Percentiles rank a stretch among this genome's conserved stretches.
Evolutionary conservation across 495 filamentous ascomycete genomes (phyloP).

Genomic region (Aspergillus ostianus): DNA sequence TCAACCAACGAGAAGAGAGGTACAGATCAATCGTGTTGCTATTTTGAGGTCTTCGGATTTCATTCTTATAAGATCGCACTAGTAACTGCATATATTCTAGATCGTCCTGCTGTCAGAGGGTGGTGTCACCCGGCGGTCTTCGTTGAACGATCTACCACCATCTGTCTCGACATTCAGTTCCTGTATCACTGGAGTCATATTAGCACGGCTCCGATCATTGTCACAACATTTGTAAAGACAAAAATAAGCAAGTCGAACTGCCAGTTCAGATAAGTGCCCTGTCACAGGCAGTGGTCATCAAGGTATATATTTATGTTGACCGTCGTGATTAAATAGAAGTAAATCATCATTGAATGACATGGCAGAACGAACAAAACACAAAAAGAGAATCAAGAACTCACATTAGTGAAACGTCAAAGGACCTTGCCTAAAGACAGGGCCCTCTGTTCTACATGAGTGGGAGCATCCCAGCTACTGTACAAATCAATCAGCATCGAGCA

Average conservation of each 20-base stretch:
- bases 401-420: slow-evolving; percentile 8
- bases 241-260: neutral
- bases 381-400: slow-evolving; percentile 23
- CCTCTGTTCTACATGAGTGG: neutral
- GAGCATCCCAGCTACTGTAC: neutral
- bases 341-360: slow-evolving; percentile 67
- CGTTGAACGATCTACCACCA: neutral
- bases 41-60: neutral
- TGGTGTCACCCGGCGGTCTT: neutral
- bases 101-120: neutral
- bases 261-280: slow-evolving; percentile 67
- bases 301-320: slow-evolving; percentile 86
- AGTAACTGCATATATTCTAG: neutral
- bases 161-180: neutral
- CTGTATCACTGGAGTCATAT: neutral
- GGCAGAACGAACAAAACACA: neutral
- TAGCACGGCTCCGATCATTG: neutral
- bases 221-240: neutral
- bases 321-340: slow-evolving; percentile 84
- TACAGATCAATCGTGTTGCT: neutral
- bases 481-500: slow-evolving; percentile 28
- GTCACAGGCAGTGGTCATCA: slow-evolving; percentile 93
- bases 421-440: neutral
- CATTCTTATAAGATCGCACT: neutral
- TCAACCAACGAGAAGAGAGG: neutral